phyloP scores from a whole-genome alignment of 805 yeast genomes.

The Sungouiozyma intestinalis region DNA sequence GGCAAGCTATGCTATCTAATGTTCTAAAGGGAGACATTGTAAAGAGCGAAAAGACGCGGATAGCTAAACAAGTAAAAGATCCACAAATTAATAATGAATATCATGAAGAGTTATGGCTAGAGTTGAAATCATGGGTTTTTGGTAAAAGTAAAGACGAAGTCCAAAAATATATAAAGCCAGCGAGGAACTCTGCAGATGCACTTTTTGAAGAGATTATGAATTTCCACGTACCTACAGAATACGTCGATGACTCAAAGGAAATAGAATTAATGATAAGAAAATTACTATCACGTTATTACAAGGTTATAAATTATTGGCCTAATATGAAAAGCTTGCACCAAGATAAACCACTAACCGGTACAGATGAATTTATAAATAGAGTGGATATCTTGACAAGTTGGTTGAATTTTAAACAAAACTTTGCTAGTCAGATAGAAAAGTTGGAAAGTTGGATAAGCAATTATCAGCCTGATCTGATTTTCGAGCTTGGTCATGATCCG shows the following conservation, averaged over 20 bases:
- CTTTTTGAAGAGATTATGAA: constrained; percentile 57
- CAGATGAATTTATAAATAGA: constrained; percentile 51
- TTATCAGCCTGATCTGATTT: constrained; percentile 46
- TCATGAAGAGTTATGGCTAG: constrained; percentile 66
- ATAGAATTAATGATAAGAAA: constrained; percentile 44
- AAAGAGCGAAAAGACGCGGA: constrained; percentile 74
- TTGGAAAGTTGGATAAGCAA: constrained; percentile 76
- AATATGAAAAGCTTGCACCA: constrained; percentile 65
- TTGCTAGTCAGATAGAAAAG: constrained; percentile 49
- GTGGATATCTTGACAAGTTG: constrained; percentile 76
- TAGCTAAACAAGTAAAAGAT: constrained; percentile 38
- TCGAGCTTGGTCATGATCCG: constrained; percentile 16
- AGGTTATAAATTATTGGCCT: constrained; percentile 70
- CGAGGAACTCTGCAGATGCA: constrained; percentile 64
- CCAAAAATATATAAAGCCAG: constrained; percentile 49
- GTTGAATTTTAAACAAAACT: constrained; percentile 63
- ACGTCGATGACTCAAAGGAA: constrained; percentile 19
- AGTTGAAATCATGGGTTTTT: constrained; percentile 68
- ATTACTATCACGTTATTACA: constrained; percentile 51
- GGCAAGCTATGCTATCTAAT: constrained; percentile 89
- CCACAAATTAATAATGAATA: constrained; percentile 19
- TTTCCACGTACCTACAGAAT: constrained; percentile 45
- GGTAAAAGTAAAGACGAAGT: constrained; percentile 83
- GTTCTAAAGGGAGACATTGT: constrained; percentile 95
- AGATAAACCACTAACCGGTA: constrained; percentile 64